Base-by-base conservation (phyloP, 2,329 filamentous ascomycete genomes). In the Arthrobotrys entomopaga region DNA sequence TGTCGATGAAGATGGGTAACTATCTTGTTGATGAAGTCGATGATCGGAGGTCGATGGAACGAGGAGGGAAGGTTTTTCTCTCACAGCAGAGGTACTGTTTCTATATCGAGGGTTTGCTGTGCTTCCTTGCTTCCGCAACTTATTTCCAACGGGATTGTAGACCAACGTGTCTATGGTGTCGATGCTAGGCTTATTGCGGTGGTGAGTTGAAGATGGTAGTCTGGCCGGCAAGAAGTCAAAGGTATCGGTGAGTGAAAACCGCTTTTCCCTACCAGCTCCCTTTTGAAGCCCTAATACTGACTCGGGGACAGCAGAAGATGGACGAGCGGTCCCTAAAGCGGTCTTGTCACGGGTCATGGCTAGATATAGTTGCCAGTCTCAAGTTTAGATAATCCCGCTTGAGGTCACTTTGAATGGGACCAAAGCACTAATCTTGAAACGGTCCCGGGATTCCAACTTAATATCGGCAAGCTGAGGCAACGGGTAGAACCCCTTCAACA, bases 1-100 rank as follows among this genome's bases (percentile, higher is more conserved):
- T 11, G 22, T 57, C 24, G 49, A 43, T 42, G 42, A 43, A 20
- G 63, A 19, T 13, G 49, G 22, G 7, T 24, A 56, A 54, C 11
- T 15, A 15, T 20, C 22, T n/a, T 19, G 11, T 8, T n/a, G 53
- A 5, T 15, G n/a, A 24, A 29, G 13, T 26, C 42, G 29, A 22
- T 26, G 29, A 64, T 16, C 13, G 26, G 38, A 48, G 10, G 70
- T 19, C 15, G 58, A 24, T 54, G 63, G 67, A 74, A 64, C 57
- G 16, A 29, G 16, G 50, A 64, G 38, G 8, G 70, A 42, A 7
- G 26, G n/a, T 42, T 59, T 74, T n/a, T 58, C 58, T 49, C 52
- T 64, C 3, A 54, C n/a, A 11, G 29, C 13, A 8, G n/a, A 20
- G 10, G 49, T 63, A 66, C 66, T 67, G 66, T 63, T 66, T n/a